A percentile compares a stretch with the other conserved stretches of the same genome.
phyloP scores from a whole-genome alignment of 2,329 filamentous ascomycete species.

The Stagonosporopsis rhizophila region DNA sequence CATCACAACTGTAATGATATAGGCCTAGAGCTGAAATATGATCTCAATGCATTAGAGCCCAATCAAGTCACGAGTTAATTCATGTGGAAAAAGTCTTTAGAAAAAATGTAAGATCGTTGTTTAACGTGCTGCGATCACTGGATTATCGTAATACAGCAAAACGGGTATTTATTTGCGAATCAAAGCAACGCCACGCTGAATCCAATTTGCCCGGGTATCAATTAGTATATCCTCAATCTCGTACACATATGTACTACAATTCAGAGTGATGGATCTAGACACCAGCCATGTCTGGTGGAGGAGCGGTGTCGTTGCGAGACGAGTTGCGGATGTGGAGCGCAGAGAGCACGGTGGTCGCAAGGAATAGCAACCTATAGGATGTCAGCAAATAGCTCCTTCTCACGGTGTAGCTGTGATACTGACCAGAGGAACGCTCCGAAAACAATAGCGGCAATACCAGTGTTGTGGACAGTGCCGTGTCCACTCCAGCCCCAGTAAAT shows the following conservation, averaged over 20 bases:
- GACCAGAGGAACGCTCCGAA: constrained; percentile 73
- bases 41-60: no score
- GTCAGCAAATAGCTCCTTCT: constrained; percentile 17
- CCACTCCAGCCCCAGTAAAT: constrained; percentile 54
- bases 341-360: constrained; percentile 58
- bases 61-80: no score
- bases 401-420: constrained; percentile 42
- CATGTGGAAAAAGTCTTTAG: no score
- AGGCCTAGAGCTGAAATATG: no score
- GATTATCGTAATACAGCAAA: not conserved
- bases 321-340: constrained; percentile 56
- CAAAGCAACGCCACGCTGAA: constrained; percentile 16
- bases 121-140: no score
- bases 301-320: constrained; percentile 38
- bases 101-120: no score
- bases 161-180: not conserved
- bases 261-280: constrained; percentile 36
- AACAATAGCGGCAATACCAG: constrained; percentile 68
- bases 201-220: not conserved
- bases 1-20: no score
- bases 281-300: constrained; percentile 49
- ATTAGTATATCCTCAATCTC: not conserved
- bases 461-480: constrained; percentile 59
- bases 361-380: constrained; percentile 57
- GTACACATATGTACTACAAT: no score